A percentile compares a stretch with the other conserved stretches of the same genome.
phyloP scores from a whole-genome alignment of 805 yeast genomes.

The Yarrowia keelungensis region DNA sequence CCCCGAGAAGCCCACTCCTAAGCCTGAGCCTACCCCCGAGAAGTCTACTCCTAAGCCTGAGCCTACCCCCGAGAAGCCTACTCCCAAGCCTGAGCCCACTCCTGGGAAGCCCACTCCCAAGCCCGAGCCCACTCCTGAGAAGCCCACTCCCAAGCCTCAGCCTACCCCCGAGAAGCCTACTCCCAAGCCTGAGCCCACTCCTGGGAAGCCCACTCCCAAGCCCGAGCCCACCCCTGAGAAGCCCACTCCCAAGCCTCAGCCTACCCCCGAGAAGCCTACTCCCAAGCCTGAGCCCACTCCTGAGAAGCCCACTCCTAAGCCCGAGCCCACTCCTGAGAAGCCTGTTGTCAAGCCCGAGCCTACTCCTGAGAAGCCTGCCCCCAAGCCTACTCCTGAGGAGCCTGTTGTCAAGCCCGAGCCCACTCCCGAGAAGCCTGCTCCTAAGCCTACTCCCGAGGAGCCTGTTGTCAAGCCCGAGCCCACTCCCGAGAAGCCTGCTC shows the following conservation, averaged over 20 bases:
- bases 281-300: background rate
- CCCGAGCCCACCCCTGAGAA: background rate
- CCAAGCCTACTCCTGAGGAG: background rate
- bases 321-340: background rate
- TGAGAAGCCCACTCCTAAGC: background rate
- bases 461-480: background rate
- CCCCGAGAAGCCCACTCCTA: background rate
- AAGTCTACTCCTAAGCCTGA: background rate
- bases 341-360: background rate
- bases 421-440: background rate
- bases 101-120: too few relatives aligned
- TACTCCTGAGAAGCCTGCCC: background rate
- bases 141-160: background rate
- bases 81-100: background rate
- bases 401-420: background rate
- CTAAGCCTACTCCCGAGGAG: too few relatives aligned
- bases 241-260: background rate
- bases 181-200: background rate
- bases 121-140: background rate
- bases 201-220: too few relatives aligned
- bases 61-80: slow-evolving; percentile 1
- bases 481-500: background rate
- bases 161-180: background rate
- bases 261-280: background rate
- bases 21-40: too few relatives aligned